Evolutionary conservation across 495 filamentous ascomycete species (phyloP).

Genomic region (Lasiosphaeria ovina): DNA sequence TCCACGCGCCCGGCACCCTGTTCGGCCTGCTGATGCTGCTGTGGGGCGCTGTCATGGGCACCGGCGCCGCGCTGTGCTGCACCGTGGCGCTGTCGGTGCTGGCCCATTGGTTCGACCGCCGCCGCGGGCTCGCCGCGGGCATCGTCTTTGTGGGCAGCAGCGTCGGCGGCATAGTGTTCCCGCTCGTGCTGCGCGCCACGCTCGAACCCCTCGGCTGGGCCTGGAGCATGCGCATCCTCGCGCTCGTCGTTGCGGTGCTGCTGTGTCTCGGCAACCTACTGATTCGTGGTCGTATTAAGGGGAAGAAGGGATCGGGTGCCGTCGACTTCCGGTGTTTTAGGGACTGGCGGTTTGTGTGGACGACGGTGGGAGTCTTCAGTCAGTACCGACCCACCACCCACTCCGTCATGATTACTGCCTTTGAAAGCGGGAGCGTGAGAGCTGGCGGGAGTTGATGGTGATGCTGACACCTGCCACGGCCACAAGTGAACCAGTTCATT

Average conservation of each 20-base stretch:
- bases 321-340: constrained; percentile 8
- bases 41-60: constrained; percentile 13
- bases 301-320: constrained; percentile 9
- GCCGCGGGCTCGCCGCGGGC: constrained; percentile 48
- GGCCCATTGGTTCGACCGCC: constrained; percentile 49
- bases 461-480: not conserved
- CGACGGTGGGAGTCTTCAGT: constrained; percentile 14
- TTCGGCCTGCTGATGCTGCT: constrained; percentile 11
- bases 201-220: constrained; percentile 43
- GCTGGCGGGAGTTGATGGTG: not conserved
- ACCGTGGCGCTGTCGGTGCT: constrained; percentile 15
- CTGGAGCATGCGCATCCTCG: constrained; percentile 46
- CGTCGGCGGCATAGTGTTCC: constrained; percentile 49
- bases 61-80: constrained; percentile 11
- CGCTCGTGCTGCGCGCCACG: constrained; percentile 39
- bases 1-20: constrained; percentile 6
- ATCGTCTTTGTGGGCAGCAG: constrained; percentile 52
- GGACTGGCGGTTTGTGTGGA: constrained; percentile 9
- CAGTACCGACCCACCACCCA: not conserved
- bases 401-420: not conserved
- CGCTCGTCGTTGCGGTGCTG: constrained; percentile 42
- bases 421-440: not conserved
- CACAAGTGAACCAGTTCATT: constrained; percentile 15
- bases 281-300: constrained; percentile 12
- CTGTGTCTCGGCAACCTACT: constrained; percentile 10